phyloP scores from a whole-genome alignment of 2,329 filamentous ascomycete genomes.

The Hyphodiscus sp. region DNA sequence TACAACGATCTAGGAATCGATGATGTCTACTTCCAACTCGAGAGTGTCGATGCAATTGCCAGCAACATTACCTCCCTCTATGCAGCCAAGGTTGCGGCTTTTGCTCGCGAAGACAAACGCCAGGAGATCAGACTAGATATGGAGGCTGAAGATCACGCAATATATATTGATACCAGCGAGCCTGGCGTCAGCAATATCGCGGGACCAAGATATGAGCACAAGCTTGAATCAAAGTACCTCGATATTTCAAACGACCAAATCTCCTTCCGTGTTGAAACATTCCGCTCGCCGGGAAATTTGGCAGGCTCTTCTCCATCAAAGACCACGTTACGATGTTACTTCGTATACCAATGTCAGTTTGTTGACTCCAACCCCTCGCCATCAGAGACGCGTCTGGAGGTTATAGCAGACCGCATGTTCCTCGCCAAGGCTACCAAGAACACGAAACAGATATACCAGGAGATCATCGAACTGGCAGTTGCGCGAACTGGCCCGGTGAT shows the following conservation, averaged over 20 bases:
- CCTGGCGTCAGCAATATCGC: conserved; percentile 70
- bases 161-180: conserved; percentile 96
- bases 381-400: conserved; percentile 80
- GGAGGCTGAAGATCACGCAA: conserved; percentile 89
- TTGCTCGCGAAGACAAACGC: conserved; percentile 85
- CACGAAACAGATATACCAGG: conserved; percentile 92
- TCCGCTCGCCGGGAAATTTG: conserved; percentile 80
- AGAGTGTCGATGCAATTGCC: conserved; percentile 78
- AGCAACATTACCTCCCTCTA: conserved; percentile 95
- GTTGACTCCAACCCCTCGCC: conserved; percentile 65
- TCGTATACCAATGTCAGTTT: conserved; percentile 96
- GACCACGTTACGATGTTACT: conserved; percentile 91
- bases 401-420: conserved; percentile 91
- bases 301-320: conserved; percentile 60
- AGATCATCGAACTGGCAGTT: conserved; percentile 83
- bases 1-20: conserved; percentile 97
- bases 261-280: conserved; percentile 92
- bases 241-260: conserved; percentile 63
- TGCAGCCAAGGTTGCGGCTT: conserved; percentile 91
- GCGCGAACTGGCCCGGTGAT: conserved; percentile 87
- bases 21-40: conserved; percentile 95
- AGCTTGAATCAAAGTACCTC: conserved; percentile 92
- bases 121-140: conserved; percentile 94
- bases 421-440: conserved; percentile 92
- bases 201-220: conserved; percentile 88